A percentile compares a stretch with the other conserved stretches of the same genome.
phyloP scores from a whole-genome alignment of 2,329 filamentous ascomycete species.

The Cercospora citrullina region DNA sequence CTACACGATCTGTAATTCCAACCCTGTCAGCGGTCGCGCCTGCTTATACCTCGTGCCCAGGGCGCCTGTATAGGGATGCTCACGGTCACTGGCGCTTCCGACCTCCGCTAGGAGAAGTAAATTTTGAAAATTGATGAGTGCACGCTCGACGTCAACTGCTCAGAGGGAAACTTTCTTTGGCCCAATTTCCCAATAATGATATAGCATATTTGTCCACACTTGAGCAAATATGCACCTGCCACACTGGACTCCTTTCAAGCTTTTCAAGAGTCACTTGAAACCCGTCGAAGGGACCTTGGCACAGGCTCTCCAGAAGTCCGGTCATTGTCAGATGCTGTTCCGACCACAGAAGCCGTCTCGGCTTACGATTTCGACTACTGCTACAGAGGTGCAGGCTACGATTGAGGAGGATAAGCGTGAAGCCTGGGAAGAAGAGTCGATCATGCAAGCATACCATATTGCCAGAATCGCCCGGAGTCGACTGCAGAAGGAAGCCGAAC shows the following conservation, averaged over 20 bases:
- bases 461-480: constrained; percentile 8
- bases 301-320: not conserved
- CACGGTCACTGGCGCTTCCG: constrained; percentile 4
- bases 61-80: not conserved
- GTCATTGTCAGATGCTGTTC: not conserved
- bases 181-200: not conserved
- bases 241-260: not conserved
- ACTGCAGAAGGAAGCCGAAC: constrained; percentile 8
- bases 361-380: not conserved
- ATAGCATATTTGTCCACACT: not conserved
- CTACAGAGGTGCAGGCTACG: not conserved
- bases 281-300: not conserved
- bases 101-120: constrained; percentile 5
- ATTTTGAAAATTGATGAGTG: constrained; percentile 1
- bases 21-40: not conserved
- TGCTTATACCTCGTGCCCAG: constrained; percentile 3
- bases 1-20: not conserved
- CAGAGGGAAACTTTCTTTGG: not conserved
- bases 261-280: not conserved
- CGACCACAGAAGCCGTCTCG: not conserved
- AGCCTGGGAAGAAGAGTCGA: not conserved
- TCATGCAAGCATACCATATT: constrained; percentile 4
- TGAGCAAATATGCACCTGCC: not conserved
- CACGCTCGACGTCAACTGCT: not conserved
- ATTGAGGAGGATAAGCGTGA: not conserved